phyloP scores from a whole-genome alignment of 495 filamentous ascomycete species.

The Podospora appendiculata region DNA sequence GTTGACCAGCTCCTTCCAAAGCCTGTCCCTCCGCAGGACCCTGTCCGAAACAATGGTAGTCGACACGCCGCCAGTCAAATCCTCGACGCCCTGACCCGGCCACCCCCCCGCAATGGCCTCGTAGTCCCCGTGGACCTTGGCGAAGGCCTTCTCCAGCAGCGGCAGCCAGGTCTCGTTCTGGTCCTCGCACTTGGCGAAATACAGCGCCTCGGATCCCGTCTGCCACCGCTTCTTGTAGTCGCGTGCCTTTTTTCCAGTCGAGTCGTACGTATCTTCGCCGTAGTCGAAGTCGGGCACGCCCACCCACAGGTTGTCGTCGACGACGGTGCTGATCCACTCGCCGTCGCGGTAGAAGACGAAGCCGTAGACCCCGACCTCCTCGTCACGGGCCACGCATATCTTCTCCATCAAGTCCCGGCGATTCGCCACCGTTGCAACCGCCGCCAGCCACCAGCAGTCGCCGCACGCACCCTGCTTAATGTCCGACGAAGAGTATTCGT shows the following conservation, averaged over 20 bases:
- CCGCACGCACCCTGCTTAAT: constrained; percentile 36
- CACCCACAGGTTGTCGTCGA: constrained; percentile 44
- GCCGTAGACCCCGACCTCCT: constrained; percentile 69
- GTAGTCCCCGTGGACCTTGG: constrained; percentile 61
- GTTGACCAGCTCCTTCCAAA: constrained; percentile 67
- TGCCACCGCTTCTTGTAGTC: constrained; percentile 15
- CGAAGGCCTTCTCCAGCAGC: constrained; percentile 74
- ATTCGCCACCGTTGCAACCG: constrained; percentile 62
- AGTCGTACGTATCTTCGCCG: constrained; percentile 29
- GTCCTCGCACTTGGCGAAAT: constrained; percentile 65
- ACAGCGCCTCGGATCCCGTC: constrained; percentile 53
- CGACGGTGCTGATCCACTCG: constrained; percentile 69
- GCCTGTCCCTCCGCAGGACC: constrained; percentile 62
- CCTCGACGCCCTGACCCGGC: constrained; percentile 69
- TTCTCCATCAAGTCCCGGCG: constrained; percentile 58
- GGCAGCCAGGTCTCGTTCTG: constrained; percentile 78
- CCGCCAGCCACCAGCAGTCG: constrained; percentile 76
- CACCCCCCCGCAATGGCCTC: constrained; percentile 63
- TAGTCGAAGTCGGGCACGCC: constrained; percentile 18
- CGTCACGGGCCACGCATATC: constrained; percentile 62
- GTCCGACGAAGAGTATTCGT: constrained; percentile 58
- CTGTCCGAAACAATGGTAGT: constrained; percentile 40
- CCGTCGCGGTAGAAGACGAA: constrained; percentile 80
- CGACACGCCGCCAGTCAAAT: constrained; percentile 71
- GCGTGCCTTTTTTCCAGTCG: constrained; percentile 15